Evolutionary conservation across 768 basidiomycete species (phyloP).

Genomic region (Coprinellus micaceus): DNA sequence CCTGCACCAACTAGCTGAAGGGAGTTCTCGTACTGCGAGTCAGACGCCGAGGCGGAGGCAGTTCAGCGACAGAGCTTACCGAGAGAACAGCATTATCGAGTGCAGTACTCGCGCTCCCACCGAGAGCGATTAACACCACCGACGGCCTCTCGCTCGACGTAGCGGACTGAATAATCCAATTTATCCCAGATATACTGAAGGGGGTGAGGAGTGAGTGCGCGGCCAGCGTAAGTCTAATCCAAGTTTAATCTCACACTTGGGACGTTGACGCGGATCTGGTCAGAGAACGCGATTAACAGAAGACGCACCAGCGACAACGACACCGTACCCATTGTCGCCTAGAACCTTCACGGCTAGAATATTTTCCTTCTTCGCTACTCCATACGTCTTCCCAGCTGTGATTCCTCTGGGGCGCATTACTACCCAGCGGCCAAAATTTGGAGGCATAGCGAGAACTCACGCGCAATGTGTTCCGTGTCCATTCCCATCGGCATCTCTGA

Average conservation of each 20-base stretch:
- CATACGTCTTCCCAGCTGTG: background rate
- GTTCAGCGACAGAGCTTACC: too few relatives aligned
- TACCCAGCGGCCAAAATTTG: background rate
- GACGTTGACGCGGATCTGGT: conserved; percentile 8
- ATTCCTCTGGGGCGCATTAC: background rate
- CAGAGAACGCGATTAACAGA: background rate
- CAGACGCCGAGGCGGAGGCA: too few relatives aligned
- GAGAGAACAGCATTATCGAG: conserved; percentile 18
- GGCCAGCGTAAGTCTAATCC: background rate
- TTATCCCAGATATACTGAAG: conserved; percentile 10
- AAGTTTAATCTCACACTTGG: conserved; percentile 14
- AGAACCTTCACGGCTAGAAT: conserved; percentile 24
- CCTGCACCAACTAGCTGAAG: too few relatives aligned
- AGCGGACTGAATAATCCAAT: conserved; percentile 11
- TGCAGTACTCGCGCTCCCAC: conserved; percentile 16
- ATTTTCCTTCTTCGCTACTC: conserved; percentile 11
- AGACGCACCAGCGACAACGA: background rate
- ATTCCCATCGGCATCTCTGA: conserved; percentile 28
- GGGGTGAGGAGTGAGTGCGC: background rate
- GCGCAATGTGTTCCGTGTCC: too few relatives aligned
- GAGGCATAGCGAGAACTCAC: conserved; percentile 32
- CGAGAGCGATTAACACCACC: conserved; percentile 19
- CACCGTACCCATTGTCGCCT: conserved; percentile 18
- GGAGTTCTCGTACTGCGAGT: too few relatives aligned
- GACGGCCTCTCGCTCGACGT: conserved; percentile 15